Evolutionary conservation across 768 basidiomycete species (phyloP), one percentile per base, ranked within the genome.

Genomic region (Amanita rubescens): DNA sequence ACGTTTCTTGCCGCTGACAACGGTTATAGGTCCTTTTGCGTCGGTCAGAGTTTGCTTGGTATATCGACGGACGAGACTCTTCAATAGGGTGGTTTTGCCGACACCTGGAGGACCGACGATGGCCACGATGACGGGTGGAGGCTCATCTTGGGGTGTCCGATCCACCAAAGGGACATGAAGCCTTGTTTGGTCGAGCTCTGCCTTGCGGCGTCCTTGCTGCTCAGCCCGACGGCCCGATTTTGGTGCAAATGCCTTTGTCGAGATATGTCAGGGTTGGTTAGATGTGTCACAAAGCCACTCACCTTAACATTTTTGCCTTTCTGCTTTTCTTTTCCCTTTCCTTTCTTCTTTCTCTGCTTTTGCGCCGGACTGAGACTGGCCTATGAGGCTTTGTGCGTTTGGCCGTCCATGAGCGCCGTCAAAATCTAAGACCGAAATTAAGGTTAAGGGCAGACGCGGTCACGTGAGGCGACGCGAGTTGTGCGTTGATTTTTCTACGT

Each of bases 61-160:
- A 67, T 91, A 94, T 41, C 95, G 76, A 57, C 91, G 78, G 33
- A 99, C 85, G 17, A 99, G 82, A 59, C 86, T 90, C 65, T 94
- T 92, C 59, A 98, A 77, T 10, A 99, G 75, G 1, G 94, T 98
- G 1, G 91, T 90, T 69, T 98, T 99, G 52, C 96, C 96, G 25
- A 97, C 96, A 7, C 96, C 96, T 1, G 94, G 87, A 25, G 96
- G 94, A 0, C 96, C 96, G 35, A 97, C 94, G 47, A 99, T 79
- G 24, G 94, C 95, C 33, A 99, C 81, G 56, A 98, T 82, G 60
- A 98, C 82, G 4, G 96, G 96, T 2, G 96, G 95, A 2, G 96
- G 92, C 38, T 84, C 80, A 51, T 87, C 84, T 57, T 93, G 86
- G 3, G 96, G 95, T 9, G 93, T 97, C 48, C 96, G 81, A 67